Evolutionary conservation across 495 filamentous ascomycete species (phyloP).

Genomic region (Aspergillus leporis): DNA sequence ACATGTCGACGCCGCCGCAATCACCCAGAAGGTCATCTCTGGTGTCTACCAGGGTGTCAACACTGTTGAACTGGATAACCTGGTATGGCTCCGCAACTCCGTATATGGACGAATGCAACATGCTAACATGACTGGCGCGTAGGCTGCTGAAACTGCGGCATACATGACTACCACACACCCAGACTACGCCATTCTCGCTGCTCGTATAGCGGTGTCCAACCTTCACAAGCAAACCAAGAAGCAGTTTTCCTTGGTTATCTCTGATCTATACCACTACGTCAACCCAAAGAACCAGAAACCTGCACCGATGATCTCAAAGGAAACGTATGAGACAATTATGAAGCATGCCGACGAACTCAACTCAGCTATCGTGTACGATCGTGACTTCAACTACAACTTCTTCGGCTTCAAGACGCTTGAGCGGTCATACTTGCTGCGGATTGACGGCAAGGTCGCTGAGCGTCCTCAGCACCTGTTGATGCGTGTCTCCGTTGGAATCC

Average conservation of each 20-base stretch:
- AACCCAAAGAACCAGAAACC: slow-evolving; percentile 87
- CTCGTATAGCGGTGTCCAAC: slow-evolving; percentile 98
- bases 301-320: slow-evolving; percentile 89
- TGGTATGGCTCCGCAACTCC: slow-evolving; percentile 60
- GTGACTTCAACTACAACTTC: slow-evolving; percentile 99
- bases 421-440: slow-evolving; percentile 91
- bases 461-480: slow-evolving; percentile 99
- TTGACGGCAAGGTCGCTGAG: slow-evolving; percentile 92
- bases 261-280: slow-evolving; percentile 91
- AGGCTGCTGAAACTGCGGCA: slow-evolving; percentile 98
- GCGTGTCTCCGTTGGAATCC: slow-evolving; percentile 96
- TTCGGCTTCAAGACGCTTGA: slow-evolving; percentile 99
- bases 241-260: slow-evolving; percentile 92
- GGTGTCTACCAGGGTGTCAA: slow-evolving; percentile 99
- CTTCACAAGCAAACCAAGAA: slow-evolving; percentile 99
- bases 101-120: background rate
- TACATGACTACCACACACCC: slow-evolving; percentile 99
- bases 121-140: slow-evolving; percentile 21
- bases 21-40: slow-evolving; percentile 98
- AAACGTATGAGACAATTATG: slow-evolving; percentile 88
- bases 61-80: slow-evolving; percentile 91
- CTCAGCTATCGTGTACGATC: slow-evolving; percentile 97
- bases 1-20: slow-evolving; percentile 96
- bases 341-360: slow-evolving; percentile 94
- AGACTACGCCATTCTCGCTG: slow-evolving; percentile 97